phyloP scores from a whole-genome alignment of 176 grass and related monocot species.

The Bonia amplexicaulis region DNA sequence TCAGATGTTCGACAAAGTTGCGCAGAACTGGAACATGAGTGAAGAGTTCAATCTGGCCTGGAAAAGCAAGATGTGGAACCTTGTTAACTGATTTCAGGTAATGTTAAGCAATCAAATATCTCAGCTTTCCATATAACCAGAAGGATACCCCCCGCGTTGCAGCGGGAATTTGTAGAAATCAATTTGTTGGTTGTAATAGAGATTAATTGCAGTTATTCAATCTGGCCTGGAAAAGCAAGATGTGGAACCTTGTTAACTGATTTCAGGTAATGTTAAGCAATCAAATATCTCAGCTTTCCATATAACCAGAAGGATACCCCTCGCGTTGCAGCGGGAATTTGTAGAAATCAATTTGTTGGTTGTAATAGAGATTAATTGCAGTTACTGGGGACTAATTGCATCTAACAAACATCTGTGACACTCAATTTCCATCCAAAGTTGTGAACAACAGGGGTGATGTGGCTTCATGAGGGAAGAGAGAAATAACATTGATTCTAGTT shows the following conservation, averaged over 20 bases:
- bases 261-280: neutral
- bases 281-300: neutral
- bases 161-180: too few relatives aligned
- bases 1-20: constrained; percentile 85
- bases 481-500: too few relatives aligned
- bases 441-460: too few relatives aligned
- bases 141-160: too few relatives aligned
- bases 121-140: neutral
- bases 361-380: too few relatives aligned
- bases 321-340: too few relatives aligned
- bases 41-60: constrained; percentile 99
- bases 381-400: too few relatives aligned
- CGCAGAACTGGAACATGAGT: constrained; percentile 85
- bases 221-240: constrained; percentile 76
- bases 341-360: too few relatives aligned
- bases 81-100: constrained; percentile 2
- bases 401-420: too few relatives aligned
- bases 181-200: too few relatives aligned
- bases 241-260: neutral
- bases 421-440: too few relatives aligned
- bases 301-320: neutral
- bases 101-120: neutral
- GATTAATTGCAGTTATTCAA: constrained; percentile 32
- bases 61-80: constrained; percentile 26
- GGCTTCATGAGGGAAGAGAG: too few relatives aligned